phyloP scores from a whole-genome alignment of 108 stramenopile species.

The Cyclotella cryptica region DNA sequence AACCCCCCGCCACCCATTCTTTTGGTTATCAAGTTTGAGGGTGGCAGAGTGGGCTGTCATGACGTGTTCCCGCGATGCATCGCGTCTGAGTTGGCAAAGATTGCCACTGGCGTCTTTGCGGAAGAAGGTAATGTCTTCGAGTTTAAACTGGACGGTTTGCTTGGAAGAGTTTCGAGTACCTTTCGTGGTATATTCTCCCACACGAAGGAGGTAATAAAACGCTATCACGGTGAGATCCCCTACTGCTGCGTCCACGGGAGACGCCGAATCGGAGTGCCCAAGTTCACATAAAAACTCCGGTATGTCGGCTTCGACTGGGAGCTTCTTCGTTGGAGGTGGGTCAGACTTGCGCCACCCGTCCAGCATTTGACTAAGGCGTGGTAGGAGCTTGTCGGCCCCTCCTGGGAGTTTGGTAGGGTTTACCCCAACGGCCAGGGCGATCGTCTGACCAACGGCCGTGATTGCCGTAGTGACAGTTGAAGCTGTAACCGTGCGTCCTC shows the following conservation, averaged over 20 bases:
- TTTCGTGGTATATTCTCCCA: neutral
- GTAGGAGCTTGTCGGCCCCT: neutral
- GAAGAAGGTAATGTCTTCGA: neutral
- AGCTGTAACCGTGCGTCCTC: neutral
- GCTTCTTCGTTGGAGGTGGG: neutral
- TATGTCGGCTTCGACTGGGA: neutral
- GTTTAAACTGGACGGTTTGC: neutral
- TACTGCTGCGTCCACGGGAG: neutral
- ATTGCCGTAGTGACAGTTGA: neutral
- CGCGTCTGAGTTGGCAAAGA: neutral
- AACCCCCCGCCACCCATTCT: neutral
- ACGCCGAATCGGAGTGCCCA: neutral
- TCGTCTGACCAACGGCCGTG: conserved; percentile 11
- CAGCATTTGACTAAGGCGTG: neutral
- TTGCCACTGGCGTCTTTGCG: neutral
- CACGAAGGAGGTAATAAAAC: neutral
- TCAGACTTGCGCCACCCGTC: neutral
- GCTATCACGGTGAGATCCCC: neutral
- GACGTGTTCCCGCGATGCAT: neutral
- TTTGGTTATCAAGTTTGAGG: neutral
- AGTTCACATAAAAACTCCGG: neutral
- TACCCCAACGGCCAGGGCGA: neutral
- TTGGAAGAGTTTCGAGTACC: neutral
- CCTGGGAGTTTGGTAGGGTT: conserved; percentile 7
- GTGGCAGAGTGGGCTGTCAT: neutral